Evolutionary conservation across 352 stramenopile genomes (phyloP).

Genomic region (Globisporangium nagaii): DNA sequence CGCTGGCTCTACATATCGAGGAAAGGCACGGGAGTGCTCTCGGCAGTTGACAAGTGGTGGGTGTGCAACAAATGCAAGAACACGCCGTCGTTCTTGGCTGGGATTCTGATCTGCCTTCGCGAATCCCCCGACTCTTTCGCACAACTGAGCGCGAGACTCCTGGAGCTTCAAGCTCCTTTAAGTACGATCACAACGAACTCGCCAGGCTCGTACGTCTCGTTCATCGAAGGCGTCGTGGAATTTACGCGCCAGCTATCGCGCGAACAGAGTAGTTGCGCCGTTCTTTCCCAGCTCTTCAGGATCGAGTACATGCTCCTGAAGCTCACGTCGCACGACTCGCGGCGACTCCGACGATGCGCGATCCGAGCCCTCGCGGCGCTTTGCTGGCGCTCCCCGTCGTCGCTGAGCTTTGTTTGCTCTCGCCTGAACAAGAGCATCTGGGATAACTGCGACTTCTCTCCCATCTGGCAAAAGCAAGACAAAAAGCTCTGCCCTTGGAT

Average conservation of each 20-base stretch:
- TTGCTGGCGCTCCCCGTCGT: slow-evolving; percentile 8
- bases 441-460: slow-evolving; percentile 10
- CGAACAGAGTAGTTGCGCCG: neutral
- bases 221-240: neutral
- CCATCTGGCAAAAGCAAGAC: slow-evolving; percentile 4
- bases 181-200: neutral
- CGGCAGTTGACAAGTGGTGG: neutral
- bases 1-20: slow-evolving; percentile 20
- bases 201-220: neutral
- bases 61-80: slow-evolving; percentile 6
- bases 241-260: neutral
- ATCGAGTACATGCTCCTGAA: slow-evolving; percentile 11
- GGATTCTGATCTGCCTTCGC: slow-evolving; percentile 9
- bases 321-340: slow-evolving; percentile 6
- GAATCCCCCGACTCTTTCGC: neutral
- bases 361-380: slow-evolving; percentile 9
- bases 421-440: slow-evolving; percentile 13
- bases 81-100: slow-evolving; percentile 11
- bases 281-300: slow-evolving; percentile 6
- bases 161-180: neutral
- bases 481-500: slow-evolving; percentile 9
- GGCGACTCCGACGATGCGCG: slow-evolving; percentile 6
- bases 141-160: neutral
- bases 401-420: slow-evolving; percentile 10
- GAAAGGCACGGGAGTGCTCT: neutral